phyloP scores from a whole-genome alignment of 2,329 filamentous ascomycete genomes.

The Fusarium oxysporum region DNA sequence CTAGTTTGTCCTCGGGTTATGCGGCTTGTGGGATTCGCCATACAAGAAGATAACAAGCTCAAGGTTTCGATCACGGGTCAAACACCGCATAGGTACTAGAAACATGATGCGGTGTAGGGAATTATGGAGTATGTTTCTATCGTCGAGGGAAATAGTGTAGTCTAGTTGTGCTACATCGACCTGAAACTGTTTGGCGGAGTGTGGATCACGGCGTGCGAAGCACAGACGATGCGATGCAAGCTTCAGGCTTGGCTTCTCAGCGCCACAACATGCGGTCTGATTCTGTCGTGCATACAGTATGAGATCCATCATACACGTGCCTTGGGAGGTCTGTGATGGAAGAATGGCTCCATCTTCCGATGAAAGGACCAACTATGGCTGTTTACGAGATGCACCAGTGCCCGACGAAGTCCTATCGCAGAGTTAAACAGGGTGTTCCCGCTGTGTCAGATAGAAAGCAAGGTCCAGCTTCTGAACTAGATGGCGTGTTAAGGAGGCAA shows the following conservation, averaged over 20 bases:
- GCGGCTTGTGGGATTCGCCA: background rate
- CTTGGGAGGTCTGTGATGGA: slow-evolving; percentile 21
- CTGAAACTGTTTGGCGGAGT: slow-evolving; percentile 37
- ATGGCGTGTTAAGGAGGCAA: background rate
- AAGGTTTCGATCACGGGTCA: slow-evolving; percentile 6
- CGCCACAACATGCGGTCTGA: slow-evolving; percentile 20
- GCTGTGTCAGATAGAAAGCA: slow-evolving; percentile 10
- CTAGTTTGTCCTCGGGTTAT: background rate
- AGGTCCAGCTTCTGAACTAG: background rate
- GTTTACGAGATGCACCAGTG: slow-evolving; percentile 17
- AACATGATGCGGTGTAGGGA: slow-evolving; percentile 14
- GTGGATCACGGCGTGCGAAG: slow-evolving; percentile 29
- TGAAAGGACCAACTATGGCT: slow-evolving; percentile 25
- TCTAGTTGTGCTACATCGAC: slow-evolving; percentile 28
- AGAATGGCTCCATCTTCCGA: slow-evolving; percentile 31
- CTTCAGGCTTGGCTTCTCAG: slow-evolving; percentile 34
- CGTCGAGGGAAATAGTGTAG: slow-evolving; percentile 3
- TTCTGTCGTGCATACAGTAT: slow-evolving; percentile 12
- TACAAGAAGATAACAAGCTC: slow-evolving; percentile 1
- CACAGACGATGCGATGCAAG: slow-evolving; percentile 32
- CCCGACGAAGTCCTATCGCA: background rate
- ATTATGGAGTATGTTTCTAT: slow-evolving; percentile 27
- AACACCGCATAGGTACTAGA: slow-evolving; percentile 9
- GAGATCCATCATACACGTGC: slow-evolving; percentile 18
- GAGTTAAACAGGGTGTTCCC: slow-evolving; percentile 21